Percentiles rank a stretch among this genome's conserved stretches.
Evolutionary conservation across 371 early-diverging fungal species (phyloP).

Genomic region (Lichtheimia ornata): DNA sequence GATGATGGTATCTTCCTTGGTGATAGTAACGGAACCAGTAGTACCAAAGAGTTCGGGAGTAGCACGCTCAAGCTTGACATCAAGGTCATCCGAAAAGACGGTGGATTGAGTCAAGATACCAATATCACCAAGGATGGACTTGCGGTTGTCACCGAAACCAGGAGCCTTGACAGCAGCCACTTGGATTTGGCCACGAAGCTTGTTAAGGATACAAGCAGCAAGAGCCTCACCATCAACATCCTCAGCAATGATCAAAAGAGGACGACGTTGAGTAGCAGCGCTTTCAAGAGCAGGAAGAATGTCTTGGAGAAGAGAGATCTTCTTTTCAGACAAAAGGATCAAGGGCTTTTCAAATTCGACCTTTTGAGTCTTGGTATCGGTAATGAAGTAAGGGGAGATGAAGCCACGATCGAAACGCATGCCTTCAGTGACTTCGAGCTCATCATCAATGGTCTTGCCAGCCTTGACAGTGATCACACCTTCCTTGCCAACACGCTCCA

Average conservation of each 20-base stretch:
- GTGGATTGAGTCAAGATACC: constrained; percentile 93
- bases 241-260: constrained; percentile 95
- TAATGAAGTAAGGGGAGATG: constrained; percentile 98
- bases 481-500: constrained; percentile 99
- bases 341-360: constrained; percentile 98
- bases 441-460: constrained; percentile 97
- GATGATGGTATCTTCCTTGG: constrained; percentile 98
- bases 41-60: constrained; percentile 90
- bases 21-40: constrained; percentile 85
- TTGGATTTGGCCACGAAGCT: constrained; percentile 96
- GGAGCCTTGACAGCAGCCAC: constrained; percentile 98
- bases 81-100: constrained; percentile 95
- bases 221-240: constrained; percentile 98
- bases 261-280: constrained; percentile 92
- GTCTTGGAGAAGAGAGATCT: constrained; percentile 94
- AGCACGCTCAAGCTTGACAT: constrained; percentile 93
- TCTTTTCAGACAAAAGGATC: constrained; percentile 94
- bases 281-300: constrained; percentile 94
- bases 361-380: constrained; percentile 95
- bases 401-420: constrained; percentile 99
- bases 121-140: constrained; percentile 95
- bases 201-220: constrained; percentile 97
- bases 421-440: constrained; percentile 96
- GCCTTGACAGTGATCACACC: constrained; percentile 99
- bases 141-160: constrained; percentile 99